Evolutionary conservation across 768 basidiomycete genomes (phyloP).

Genomic region (Boletus tylopilopsis): DNA sequence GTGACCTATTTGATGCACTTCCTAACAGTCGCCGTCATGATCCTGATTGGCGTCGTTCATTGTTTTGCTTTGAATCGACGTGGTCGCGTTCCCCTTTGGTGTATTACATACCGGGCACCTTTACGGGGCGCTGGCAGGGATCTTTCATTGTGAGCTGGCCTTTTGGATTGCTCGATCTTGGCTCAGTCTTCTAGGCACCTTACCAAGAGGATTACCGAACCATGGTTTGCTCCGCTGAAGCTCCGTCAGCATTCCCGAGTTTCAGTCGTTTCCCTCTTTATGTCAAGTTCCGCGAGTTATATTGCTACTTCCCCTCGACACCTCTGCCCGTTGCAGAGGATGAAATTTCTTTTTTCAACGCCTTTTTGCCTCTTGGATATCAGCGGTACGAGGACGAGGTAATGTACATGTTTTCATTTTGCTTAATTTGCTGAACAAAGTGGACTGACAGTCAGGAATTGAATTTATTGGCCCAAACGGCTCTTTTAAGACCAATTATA

Average conservation of each 20-base stretch:
- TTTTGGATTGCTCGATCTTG: neutral
- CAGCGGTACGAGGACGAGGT: slow-evolving; percentile 33
- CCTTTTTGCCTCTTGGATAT: slow-evolving; percentile 44
- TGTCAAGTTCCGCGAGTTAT: slow-evolving; percentile 47
- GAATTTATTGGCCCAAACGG: slow-evolving; percentile 31
- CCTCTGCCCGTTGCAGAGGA: slow-evolving; percentile 35
- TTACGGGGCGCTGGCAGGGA: slow-evolving; percentile 50
- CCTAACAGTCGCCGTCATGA: slow-evolving; percentile 30
- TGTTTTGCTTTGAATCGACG: slow-evolving; percentile 4
- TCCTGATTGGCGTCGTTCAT: slow-evolving; percentile 28
- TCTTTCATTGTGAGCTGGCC: slow-evolving; percentile 40
- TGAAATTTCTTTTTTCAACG: slow-evolving; percentile 37
- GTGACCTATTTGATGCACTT: slow-evolving; percentile 16
- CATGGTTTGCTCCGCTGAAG: slow-evolving; percentile 33
- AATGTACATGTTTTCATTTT: neutral
- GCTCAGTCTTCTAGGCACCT: slow-evolving; percentile 33
- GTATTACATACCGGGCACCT: slow-evolving; percentile 40
- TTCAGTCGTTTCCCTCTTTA: slow-evolving; percentile 46
- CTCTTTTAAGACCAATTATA: slow-evolving; percentile 39
- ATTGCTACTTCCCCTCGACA: slow-evolving; percentile 32
- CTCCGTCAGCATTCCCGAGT: slow-evolving; percentile 33
- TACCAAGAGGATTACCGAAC: slow-evolving; percentile 35
- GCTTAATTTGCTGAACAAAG: neutral
- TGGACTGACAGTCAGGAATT: slow-evolving; percentile 23
- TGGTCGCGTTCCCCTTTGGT: slow-evolving; percentile 1